Conservation (phyloP, 2,329 filamentous ascomycete genomes). For the Calonectria pseudoreteaudii region DNA sequence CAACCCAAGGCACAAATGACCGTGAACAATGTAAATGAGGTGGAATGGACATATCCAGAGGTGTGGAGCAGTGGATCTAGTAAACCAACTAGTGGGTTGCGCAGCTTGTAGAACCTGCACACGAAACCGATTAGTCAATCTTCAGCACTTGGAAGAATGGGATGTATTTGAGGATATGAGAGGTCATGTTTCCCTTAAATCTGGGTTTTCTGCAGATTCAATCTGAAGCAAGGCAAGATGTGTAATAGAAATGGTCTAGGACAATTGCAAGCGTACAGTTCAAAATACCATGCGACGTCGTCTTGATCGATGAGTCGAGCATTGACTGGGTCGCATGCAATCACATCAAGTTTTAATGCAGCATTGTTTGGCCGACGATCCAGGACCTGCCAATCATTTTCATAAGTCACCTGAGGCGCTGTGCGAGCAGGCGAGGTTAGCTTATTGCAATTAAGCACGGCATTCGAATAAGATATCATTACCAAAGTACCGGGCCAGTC, state of each 20-base stretch:
- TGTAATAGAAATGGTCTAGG: neutral
- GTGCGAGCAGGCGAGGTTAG: neutral
- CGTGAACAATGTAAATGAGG: conserved; percentile 42
- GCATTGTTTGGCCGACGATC: conserved; percentile 32
- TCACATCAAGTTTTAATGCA: conserved; percentile 36
- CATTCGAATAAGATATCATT: neutral
- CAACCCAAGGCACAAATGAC: conserved; percentile 41
- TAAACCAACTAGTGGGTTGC: conserved; percentile 38
- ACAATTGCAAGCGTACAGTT: neutral
- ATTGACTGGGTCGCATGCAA: conserved; percentile 37
- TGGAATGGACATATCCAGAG: conserved; percentile 35
- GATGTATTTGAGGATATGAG: no score
- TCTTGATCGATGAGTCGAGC: conserved; percentile 36
- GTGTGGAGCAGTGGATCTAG: conserved; percentile 40
- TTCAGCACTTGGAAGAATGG: neutral
- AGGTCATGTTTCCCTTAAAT: no score
- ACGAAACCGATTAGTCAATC: neutral
- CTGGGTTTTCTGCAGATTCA: no score
- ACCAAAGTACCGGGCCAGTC: conserved; percentile 25
- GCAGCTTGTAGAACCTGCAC: conserved; percentile 36
- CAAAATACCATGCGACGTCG: conserved; percentile 31
- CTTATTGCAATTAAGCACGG: neutral
- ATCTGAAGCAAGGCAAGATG: no score
- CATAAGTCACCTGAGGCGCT: neutral
- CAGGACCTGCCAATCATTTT: conserved; percentile 40